Evolutionary conservation across 2,329 filamentous ascomycete genomes (phyloP), one percentile per base, ranked within the genome.

Genomic region (Fusarium sp.): DNA sequence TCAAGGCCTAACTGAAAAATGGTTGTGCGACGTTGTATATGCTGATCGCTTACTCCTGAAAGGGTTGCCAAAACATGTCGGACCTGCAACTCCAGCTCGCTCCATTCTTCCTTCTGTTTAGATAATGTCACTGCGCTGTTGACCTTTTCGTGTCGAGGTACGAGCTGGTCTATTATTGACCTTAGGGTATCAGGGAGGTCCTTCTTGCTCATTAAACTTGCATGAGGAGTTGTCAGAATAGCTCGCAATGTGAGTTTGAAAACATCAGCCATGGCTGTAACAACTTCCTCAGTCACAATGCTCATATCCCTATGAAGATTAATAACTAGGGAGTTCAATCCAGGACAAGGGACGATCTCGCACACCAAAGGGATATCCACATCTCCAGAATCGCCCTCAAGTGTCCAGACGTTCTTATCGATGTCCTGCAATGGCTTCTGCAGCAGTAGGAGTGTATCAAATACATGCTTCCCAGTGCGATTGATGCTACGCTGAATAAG

Each of bases 1-100:
- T 98, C 95, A 6, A 98, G 83, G 0, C 95, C 95, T n/a, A 97
- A 87, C 63, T 92, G 90, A 75, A 95, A 97, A 52, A 98, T 93
- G 0, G 93, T 94, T 0, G 90, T 93, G 13, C 86, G 78, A 15
- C 85, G 85, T 6, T 78, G 75, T 49, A 97, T 90, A 1, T 81
- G 82, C 0, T 83, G 75, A 4, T 78, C 60, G 0, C 87, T 78
- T 7, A 87, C 80, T 3, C 84, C 82, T 1, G 92, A 90, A 27
- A 96, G 84, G 10, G 81, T 81, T 1, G 88, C 85, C 20, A 95
- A 79, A 1, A 89, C 83, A 1, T 84, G 76, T 7, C 90, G 86
- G 40, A 94, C 83, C 6, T 77, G 74, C 0, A 71, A 70, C 74
- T 93, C 90, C 1, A 83, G 73, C 2, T 81, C 69, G 3, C 82